Evolutionary conservation across 1,284 basidiomycete species (phyloP), one percentile per base, ranked within the genome.

Genomic region (Microbotryum violaceum): DNA sequence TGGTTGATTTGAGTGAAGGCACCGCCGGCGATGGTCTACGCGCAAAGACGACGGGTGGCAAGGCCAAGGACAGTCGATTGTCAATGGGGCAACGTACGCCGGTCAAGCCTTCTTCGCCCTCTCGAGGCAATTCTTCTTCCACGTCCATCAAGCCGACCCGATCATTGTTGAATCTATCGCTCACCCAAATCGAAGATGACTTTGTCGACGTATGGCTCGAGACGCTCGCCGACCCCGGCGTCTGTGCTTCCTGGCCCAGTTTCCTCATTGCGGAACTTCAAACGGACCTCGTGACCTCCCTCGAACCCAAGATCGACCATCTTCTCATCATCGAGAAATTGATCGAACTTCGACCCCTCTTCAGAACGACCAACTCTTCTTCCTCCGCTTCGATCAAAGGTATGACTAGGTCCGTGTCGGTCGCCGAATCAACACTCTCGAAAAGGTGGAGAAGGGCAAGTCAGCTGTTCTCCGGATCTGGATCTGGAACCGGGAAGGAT

Each of bases 131-230:
- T 47, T 21, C 55, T 47, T 21, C 55, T 12, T 31, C 48, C 20
- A 33, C 16, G 21, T 18, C 21, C n/a, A 25, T 23, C 29, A 27
- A 23, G 53, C 10, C 18, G 3, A 6, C 16, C 27, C 53, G 53
- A 23, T 23, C 42, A 21, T 16, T 37, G 12, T 20, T 52, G 29
- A 53, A 53, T 12, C 3, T 62, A 6, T 25, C 49, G 27, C 3
- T 55, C 4, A 20, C 12, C 6, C n/a, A 46, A 0, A 8, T 68
- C 25, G 67, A 66, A 21, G 67, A 66, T 20, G 67, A 64, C n/a
- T 60, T 68, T 20, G 12, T 44, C 3, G 64, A 66, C 25, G 37
- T 58, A 0, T 68, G 61, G 62, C 46, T 66, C 48, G 67, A 66
- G 45, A 56, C 57, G 4, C 58, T 68, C 37, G 25, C n/a, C 37